phyloP scores from a whole-genome alignment of 2,329 filamentous ascomycete genomes.

The Neofusicoccum parvum region DNA sequence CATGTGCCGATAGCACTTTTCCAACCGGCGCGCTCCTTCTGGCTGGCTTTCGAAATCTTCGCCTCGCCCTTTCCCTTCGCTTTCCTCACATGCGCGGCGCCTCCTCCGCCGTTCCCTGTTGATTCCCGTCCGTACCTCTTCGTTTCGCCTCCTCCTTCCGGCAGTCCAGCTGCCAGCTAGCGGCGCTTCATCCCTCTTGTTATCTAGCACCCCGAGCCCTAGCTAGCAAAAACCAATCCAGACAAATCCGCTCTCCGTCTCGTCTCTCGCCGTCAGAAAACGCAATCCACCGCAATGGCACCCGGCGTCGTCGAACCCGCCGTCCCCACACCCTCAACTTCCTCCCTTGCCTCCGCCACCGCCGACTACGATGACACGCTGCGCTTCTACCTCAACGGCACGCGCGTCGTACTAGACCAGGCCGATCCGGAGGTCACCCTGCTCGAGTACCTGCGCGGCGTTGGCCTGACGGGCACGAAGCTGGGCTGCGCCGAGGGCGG shows the following conservation, averaged over 20 bases:
- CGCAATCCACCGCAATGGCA: slow-evolving; percentile 52
- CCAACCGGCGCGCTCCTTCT: background rate
- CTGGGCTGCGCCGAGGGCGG: slow-evolving; percentile 95
- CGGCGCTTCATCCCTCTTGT: background rate
- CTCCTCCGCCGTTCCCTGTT: background rate
- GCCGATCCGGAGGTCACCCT: slow-evolving; percentile 91
- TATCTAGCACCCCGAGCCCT: background rate
- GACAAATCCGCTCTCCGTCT: background rate
- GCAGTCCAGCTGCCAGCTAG: background rate
- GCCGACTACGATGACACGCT: slow-evolving; percentile 83
- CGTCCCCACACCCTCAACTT: slow-evolving; percentile 47
- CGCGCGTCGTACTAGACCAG: slow-evolving; percentile 80
- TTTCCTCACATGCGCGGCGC: background rate
- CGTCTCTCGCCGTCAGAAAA: background rate
- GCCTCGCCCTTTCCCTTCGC: background rate
- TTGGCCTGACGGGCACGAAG: slow-evolving; percentile 94
- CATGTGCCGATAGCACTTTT: slow-evolving; percentile 10
- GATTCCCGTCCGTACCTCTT: background rate
- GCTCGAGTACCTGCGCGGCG: slow-evolving; percentile 87
- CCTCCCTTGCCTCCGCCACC: slow-evolving; percentile 64
- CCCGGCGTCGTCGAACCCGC: slow-evolving; percentile 57
- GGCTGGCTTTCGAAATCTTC: background rate
- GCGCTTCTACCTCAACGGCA: slow-evolving; percentile 93
- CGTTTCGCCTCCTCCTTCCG: background rate
- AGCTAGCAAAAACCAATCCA: background rate